Percentiles rank a stretch among this genome's conserved stretches.
Conservation (phyloP, 2,329 filamentous ascomycete species). For the Ophioceras dolichostomum region DNA sequence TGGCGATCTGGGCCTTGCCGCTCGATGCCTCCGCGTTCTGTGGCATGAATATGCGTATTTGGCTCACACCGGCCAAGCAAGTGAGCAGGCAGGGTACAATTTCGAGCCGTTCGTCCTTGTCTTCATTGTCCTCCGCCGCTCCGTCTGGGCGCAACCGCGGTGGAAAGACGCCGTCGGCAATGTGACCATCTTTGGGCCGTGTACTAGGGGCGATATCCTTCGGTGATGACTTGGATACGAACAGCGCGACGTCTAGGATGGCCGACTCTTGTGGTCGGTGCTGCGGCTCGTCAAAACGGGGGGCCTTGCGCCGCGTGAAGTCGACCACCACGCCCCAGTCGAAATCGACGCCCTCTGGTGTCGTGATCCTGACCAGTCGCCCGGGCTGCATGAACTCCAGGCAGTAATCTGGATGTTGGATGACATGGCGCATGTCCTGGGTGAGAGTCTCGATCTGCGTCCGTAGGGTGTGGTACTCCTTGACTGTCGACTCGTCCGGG, state of each 20-base stretch:
- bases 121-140: slow-evolving; percentile 48
- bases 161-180: slow-evolving; percentile 55
- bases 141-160: too few species aligned
- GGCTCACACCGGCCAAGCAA: slow-evolving; percentile 73
- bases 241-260: slow-evolving; percentile 71
- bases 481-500: slow-evolving; percentile 74
- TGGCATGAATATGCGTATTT: slow-evolving; percentile 73
- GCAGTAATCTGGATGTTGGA: slow-evolving; percentile 83
- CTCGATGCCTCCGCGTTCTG: slow-evolving; percentile 57
- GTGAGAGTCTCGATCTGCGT: slow-evolving; percentile 74
- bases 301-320: slow-evolving; percentile 50
- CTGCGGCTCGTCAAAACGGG: slow-evolving; percentile 53
- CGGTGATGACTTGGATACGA: slow-evolving; percentile 32
- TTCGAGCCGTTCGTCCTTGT: slow-evolving; percentile 59
- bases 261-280: slow-evolving; percentile 64
- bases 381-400: slow-evolving; percentile 76
- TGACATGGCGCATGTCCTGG: slow-evolving; percentile 81
- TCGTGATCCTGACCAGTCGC: slow-evolving; percentile 77
- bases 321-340: slow-evolving; percentile 89
- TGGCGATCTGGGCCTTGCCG: slow-evolving; percentile 56
- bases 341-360: slow-evolving; percentile 64
- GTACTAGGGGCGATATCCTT: slow-evolving; percentile 26
- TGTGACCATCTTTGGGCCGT: slow-evolving; percentile 25
- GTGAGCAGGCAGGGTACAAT: slow-evolving; percentile 78
- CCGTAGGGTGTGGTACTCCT: slow-evolving; percentile 86